Percentiles rank a stretch among this genome's conserved stretches.
Evolutionary conservation across 768 basidiomycete genomes (phyloP).

Genomic region (Calocybe indica): DNA sequence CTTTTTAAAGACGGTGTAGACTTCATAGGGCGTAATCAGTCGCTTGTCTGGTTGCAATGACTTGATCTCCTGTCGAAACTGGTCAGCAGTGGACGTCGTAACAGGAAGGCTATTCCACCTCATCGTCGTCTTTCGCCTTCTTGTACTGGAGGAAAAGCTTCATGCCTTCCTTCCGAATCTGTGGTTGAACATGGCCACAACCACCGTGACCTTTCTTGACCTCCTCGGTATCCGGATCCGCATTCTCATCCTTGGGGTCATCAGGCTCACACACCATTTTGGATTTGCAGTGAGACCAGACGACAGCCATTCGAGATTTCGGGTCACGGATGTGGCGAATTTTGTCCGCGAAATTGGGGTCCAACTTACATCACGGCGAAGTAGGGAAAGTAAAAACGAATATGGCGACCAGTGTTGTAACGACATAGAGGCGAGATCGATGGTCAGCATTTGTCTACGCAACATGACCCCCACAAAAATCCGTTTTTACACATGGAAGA

Average conservation of each 20-base stretch:
- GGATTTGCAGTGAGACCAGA: conserved; percentile 83
- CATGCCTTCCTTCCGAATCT: conserved; percentile 88
- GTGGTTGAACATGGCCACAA: conserved; percentile 89
- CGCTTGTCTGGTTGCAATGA: conserved; percentile 79
- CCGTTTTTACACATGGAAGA: background rate
- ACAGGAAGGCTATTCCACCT: conserved; percentile 49
- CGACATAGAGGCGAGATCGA: conserved; percentile 9
- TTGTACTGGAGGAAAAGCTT: conserved; percentile 96
- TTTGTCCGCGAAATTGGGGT: conserved; percentile 80
- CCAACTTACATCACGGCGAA: conserved; percentile 51
- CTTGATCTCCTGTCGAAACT: conserved; percentile 60
- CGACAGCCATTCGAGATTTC: conserved; percentile 80
- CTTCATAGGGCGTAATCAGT: conserved; percentile 77
- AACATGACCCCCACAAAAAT: no score
- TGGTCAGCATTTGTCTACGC: conserved; percentile 44
- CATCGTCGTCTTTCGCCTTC: conserved; percentile 90
- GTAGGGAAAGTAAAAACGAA: conserved; percentile 12
- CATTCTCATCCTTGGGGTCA: conserved; percentile 81
- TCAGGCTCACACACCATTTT: conserved; percentile 88
- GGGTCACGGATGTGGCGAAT: conserved; percentile 83
- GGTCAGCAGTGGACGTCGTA: conserved; percentile 8
- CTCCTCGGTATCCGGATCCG: conserved; percentile 61
- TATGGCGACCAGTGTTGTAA: conserved; percentile 21
- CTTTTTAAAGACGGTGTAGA: conserved; percentile 94
- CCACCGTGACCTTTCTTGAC: conserved; percentile 93